These are phyloP conservation scores for Solanum habrochaites DNA, from an alignment of 257 asterid species.

Conservation along the genomic window DNA sequence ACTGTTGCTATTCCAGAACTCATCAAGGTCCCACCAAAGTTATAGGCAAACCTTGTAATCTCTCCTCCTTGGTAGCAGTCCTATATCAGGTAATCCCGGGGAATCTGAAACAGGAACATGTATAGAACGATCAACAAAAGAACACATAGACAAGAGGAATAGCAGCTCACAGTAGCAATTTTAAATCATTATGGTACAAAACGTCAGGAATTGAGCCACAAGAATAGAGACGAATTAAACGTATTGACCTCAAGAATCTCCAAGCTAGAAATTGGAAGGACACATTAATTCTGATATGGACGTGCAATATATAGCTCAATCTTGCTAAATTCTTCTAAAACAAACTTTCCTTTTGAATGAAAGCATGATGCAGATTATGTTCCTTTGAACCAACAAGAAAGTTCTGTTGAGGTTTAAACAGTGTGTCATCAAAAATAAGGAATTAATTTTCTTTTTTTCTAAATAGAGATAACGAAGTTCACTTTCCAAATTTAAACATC, in stretches of 20 bases:
- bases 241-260: background rate
- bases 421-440: background rate
- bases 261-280: background rate
- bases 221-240: background rate
- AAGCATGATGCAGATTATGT: background rate
- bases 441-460: background rate
- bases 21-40: constrained; percentile 96
- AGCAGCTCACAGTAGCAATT: background rate
- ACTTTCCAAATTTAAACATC: background rate
- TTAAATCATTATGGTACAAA: background rate
- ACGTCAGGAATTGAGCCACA: background rate
- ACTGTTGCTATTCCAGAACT: constrained; percentile 97
- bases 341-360: background rate
- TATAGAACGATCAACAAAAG: background rate
- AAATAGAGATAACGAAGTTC: background rate
- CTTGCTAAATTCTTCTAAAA: background rate
- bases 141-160: background rate
- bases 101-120: constrained; percentile 43
- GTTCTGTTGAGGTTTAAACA: background rate
- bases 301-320: background rate
- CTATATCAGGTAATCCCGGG: constrained; percentile 78
- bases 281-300: background rate
- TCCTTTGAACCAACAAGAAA: background rate
- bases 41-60: constrained; percentile 75
- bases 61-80: constrained; percentile 74